Base-by-base conservation (phyloP, 345 rosid species). In the Euphorbia peplus region DNA sequence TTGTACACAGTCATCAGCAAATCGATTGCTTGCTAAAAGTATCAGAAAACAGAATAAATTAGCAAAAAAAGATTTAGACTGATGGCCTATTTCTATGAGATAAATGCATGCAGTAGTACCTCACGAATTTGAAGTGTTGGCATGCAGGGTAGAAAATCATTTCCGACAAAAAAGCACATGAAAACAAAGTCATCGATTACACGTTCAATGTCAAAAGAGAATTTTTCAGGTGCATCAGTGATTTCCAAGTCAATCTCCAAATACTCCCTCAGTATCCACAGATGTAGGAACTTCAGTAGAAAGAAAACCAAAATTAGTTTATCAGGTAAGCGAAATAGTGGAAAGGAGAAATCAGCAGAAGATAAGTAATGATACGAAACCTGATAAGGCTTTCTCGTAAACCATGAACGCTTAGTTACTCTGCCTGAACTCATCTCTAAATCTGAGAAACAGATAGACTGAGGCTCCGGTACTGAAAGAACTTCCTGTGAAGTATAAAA, bases 131-230 rank as follows among this genome's bases (percentile, higher is more conserved):
- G 98, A 66, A 95, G 64, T 0, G 99, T 92, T 10, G 99, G 99
- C 99, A 95, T 95, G 78, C 90, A 97, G 37, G 99, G 99, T 73
- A 95, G 75, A 70, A 95, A 95, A 82, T 95, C 99, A 75, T 95
- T 95, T 67, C 99, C 99, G 69, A 91, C 99, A 28, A 95, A 95
- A 79, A 95, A 91, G 75, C 99, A 91, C 59, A 95, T 91, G 83
- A 95, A 95, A 78, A 95, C 81, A 76, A 95, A 95, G 79, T 95
- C 98, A 78, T 95, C 98, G 78, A 90, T 87, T 56, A 88, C 73
- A 64, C 92, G 78, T 66, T 95, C 98, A 29, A 90, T 56, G 76
- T 81, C 81, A 67, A 85, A 78, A 76, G 76, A 61, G 55, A 82
- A 82, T 26, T 50, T 50, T 12, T 50, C 54, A 50, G 84, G 87